Conservation (phyloP, 108 stramenopile species). For the Conticribra guillardii region DNA sequence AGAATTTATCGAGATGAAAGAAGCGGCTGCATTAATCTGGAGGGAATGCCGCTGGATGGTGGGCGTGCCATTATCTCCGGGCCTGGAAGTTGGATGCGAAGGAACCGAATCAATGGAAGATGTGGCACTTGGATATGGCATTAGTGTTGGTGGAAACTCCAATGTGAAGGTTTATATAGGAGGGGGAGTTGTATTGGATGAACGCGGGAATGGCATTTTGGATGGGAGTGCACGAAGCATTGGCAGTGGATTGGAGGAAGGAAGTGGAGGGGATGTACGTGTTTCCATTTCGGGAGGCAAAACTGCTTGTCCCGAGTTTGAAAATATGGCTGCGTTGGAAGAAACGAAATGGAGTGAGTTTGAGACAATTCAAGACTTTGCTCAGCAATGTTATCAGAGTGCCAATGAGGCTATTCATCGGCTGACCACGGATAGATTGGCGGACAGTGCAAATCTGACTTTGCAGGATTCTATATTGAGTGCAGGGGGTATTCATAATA, state of each 20-base stretch:
- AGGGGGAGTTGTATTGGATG: conserved; percentile 26
- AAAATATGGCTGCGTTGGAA: conserved; percentile 15
- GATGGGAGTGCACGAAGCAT: not conserved
- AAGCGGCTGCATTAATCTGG: conserved; percentile 30
- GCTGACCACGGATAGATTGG: conserved; percentile 71
- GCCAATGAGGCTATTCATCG: conserved; percentile 77
- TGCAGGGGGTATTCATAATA: not conserved
- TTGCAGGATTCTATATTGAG: conserved; percentile 26
- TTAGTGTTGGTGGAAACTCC: not conserved
- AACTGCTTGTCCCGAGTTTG: not conserved
- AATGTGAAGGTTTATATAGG: conserved; percentile 19
- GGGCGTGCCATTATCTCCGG: conserved; percentile 30
- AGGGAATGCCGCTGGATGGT: conserved; percentile 41
- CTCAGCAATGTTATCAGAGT: conserved; percentile 61
- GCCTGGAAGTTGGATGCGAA: conserved; percentile 1
- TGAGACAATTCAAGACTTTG: conserved; percentile 64
- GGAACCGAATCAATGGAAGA: not conserved
- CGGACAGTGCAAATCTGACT: conserved; percentile 76
- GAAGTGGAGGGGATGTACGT: not conserved
- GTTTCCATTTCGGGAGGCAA: not conserved
- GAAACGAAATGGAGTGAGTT: conserved; percentile 47
- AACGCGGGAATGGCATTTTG: not conserved
- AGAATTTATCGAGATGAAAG: conserved; percentile 42
- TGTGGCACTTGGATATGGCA: conserved; percentile 2
- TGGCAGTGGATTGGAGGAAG: not conserved